phyloP scores from a whole-genome alignment of 306 rosid species.

The Lupinus albus region DNA sequence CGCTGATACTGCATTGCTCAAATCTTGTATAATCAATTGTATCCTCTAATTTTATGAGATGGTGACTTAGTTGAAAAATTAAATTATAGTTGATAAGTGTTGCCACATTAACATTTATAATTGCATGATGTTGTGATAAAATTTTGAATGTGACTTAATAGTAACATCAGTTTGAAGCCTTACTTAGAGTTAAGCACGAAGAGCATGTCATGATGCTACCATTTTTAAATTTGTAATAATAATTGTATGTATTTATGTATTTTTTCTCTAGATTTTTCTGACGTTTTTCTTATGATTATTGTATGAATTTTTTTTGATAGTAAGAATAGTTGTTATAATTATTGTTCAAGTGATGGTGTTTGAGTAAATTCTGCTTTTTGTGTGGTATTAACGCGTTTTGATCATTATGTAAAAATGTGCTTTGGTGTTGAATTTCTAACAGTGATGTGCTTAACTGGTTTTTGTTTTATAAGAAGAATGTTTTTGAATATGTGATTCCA shows the following conservation, averaged over 20 bases:
- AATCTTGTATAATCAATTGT: too few relatives aligned
- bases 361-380: not conserved
- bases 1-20: too few relatives aligned
- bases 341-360: not conserved
- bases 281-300: not conserved
- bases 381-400: not conserved
- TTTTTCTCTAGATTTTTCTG: too few relatives aligned
- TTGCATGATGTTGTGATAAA: not conserved
- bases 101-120: too few relatives aligned
- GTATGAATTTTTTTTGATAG: not conserved
- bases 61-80: too few relatives aligned
- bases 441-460: not conserved
- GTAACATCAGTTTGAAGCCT: not conserved
- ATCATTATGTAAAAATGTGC: not conserved
- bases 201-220: constrained; percentile 13
- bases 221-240: not conserved
- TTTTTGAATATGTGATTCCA: not conserved
- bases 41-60: too few relatives aligned
- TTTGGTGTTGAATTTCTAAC: not conserved
- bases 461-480: not conserved
- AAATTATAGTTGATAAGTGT: too few relatives aligned
- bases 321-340: not conserved
- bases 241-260: not conserved
- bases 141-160: not conserved
- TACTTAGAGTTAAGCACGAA: not conserved